These are phyloP conservation scores for Cyclotella baltica DNA, from an alignment of 108 stramenopile species.

Conservation along the genomic window DNA sequence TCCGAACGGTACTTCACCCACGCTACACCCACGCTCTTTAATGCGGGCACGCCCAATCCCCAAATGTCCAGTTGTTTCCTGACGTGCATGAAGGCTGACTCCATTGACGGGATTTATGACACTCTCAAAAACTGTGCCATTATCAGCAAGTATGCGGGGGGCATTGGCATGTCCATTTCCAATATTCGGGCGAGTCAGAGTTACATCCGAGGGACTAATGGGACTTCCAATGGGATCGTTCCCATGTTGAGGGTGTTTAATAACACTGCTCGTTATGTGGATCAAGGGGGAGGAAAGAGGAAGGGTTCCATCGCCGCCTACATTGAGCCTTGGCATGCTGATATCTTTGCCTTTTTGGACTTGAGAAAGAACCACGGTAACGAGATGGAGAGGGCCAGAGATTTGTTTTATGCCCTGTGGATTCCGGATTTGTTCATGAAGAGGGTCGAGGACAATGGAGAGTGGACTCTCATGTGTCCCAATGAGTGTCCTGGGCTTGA, in stretches of 20 bases:
- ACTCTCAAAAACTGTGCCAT: constrained; percentile 98
- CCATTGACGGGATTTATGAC: constrained; percentile 99
- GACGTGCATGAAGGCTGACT: constrained; percentile 95
- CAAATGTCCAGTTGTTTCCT: constrained; percentile 99
- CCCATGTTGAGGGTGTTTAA: constrained; percentile 99
- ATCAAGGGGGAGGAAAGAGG: constrained; percentile 99
- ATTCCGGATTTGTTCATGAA: constrained; percentile 99
- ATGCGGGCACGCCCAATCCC: constrained; percentile 96
- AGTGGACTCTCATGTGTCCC: constrained; percentile 94
- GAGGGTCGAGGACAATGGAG: constrained; percentile 92
- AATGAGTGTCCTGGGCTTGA: constrained; percentile 97
- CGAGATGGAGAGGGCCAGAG: constrained; percentile 95
- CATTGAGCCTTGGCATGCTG: constrained; percentile 99
- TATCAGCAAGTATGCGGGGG: constrained; percentile 99
- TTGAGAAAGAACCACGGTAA: constrained; percentile 99
- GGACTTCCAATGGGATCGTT: constrained; percentile 98
- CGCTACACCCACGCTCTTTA: constrained; percentile 99
- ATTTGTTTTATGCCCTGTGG: constrained; percentile 99
- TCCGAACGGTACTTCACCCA: constrained; percentile 97
- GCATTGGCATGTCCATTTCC: constrained; percentile 96
- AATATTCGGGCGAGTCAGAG: constrained; percentile 93
- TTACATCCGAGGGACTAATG: constrained; percentile 99
- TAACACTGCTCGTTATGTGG: constrained; percentile 98
- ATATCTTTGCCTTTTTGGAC: constrained; percentile 96
- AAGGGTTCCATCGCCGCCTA: constrained; percentile 98